Evolutionary conservation across 1,284 basidiomycete genomes (phyloP).

Genomic region (Mrakiaceae sp.): DNA sequence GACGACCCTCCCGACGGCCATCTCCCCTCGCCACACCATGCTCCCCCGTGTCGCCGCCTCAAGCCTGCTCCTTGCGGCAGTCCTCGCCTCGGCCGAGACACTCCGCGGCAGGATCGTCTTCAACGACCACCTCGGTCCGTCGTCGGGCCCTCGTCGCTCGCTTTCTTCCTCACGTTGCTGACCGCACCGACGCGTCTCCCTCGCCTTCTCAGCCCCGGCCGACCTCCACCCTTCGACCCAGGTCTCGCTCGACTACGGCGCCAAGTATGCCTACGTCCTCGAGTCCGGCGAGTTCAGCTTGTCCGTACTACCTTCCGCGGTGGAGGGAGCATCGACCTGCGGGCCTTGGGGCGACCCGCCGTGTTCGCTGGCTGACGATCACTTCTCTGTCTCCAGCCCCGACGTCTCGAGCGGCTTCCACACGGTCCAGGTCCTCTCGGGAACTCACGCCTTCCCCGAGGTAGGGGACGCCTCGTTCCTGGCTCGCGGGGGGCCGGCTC

Average conservation of each 20-base stretch:
- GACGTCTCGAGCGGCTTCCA: constrained; percentile 26
- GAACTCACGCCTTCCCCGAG: constrained; percentile 24
- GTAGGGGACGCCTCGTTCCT: constrained; percentile 17
- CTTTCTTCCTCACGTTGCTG: background rate
- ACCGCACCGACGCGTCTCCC: background rate
- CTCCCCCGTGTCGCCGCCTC: too few species aligned
- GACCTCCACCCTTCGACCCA: constrained; percentile 21
- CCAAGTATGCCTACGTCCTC: constrained; percentile 21
- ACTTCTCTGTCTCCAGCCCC: constrained; percentile 8
- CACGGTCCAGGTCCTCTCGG: constrained; percentile 25
- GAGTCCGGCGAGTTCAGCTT: constrained; percentile 28
- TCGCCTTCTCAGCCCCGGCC: background rate
- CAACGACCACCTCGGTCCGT: background rate
- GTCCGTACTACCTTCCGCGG: constrained; percentile 18
- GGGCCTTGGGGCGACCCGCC: background rate
- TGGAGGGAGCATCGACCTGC: background rate
- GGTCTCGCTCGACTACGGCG: constrained; percentile 25
- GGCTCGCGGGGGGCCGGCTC: background rate
- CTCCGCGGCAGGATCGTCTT: background rate
- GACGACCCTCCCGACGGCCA: too few species aligned
- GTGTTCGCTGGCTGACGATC: background rate
- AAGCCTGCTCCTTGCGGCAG: too few species aligned
- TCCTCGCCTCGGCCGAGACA: background rate
- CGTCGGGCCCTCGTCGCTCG: background rate
- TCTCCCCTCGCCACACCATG: too few species aligned